Conservation (phyloP, 495 filamentous ascomycete genomes). For the Xylaria longipes region DNA sequence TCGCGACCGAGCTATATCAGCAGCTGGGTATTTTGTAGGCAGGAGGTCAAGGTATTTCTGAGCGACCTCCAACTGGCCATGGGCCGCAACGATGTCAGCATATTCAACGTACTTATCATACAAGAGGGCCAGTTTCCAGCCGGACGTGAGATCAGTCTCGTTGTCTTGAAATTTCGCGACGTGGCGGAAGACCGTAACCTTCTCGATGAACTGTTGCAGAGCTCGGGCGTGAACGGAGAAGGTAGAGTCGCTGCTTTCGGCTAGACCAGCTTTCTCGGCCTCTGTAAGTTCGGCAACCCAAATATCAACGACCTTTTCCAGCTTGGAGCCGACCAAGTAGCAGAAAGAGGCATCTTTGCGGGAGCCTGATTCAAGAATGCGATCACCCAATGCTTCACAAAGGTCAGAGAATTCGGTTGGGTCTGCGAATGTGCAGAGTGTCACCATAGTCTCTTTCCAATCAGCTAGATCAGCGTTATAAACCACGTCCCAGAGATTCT, state of each 20-base stretch:
- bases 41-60: slow-evolving; percentile 92
- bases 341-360: slow-evolving; percentile 94
- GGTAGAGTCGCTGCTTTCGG: slow-evolving; percentile 72
- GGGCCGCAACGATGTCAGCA: slow-evolving; percentile 89
- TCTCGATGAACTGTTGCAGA: slow-evolving; percentile 94
- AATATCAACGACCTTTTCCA: slow-evolving; percentile 94
- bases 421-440: slow-evolving; percentile 92
- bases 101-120: slow-evolving; percentile 98
- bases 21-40: slow-evolving; percentile 83
- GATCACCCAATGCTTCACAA: slow-evolving; percentile 94
- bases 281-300: slow-evolving; percentile 91
- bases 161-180: slow-evolving; percentile 89
- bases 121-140: slow-evolving; percentile 86
- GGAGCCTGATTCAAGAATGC: slow-evolving; percentile 76
- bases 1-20: slow-evolving; percentile 84
- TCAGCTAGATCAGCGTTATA: slow-evolving; percentile 90
- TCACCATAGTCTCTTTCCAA: slow-evolving; percentile 97
- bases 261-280: slow-evolving; percentile 74
- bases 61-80: slow-evolving; percentile 84
- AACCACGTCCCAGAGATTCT: slow-evolving; percentile 98
- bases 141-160: slow-evolving; percentile 70
- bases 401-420: slow-evolving; percentile 91
- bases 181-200: slow-evolving; percentile 95
- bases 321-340: slow-evolving; percentile 90
- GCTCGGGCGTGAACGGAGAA: slow-evolving; percentile 92